Base-by-base conservation (phyloP, 2,329 filamentous ascomycete species). In the Neocatenulostroma microsporum region DNA sequence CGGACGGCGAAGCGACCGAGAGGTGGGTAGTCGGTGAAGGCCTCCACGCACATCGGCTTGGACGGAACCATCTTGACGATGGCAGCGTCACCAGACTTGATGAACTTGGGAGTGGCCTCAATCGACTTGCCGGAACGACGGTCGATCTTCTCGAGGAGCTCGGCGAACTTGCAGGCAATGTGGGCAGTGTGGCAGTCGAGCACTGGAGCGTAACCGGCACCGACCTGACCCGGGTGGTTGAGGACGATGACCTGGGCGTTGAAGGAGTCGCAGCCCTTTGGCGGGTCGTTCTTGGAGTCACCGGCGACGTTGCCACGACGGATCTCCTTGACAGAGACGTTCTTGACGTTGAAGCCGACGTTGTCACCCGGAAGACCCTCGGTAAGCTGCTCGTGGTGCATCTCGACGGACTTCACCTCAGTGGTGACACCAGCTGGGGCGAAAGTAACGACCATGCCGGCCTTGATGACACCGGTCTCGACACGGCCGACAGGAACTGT, bases 301-400 rank as follows among this genome's bases (percentile, higher is more conserved):
- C 87, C 86, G 63, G 84, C 84, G 61, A 98, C 91, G 82, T 98
- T 96, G 67, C 91, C 91, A 94, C 91, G 91, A 74, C 91, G 91
- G 67, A 98, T 94, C 71, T 98, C 91, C 88, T 98, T 98, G 76
- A 98, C 91, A 72, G 91, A 96, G 64, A 98, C 91, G 91, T 98
- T 98, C 88, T 98, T 98, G 76, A 98, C 89, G 85, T 98, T 98
- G 88, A 98, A 98, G 62, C 91, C 91, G 70, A 98, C 91, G 79
- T 98, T 98, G 85, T 98, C 91, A 82, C 91, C 91, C 65, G 91
- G 91, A 55, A 84, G 65, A 84, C 91, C 91, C 80, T 94, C 82
- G 54, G 68, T 47, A 59, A 98, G 88, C 83, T 95, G 88, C 79
- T 95, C 86, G 87, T 96, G 89, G 82, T 95, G 89, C 91, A 98